Evolutionary conservation across 1,139 yeast species (phyloP), one percentile per base, ranked within the genome.

Genomic region (Keqinozyma sinolaborantium): DNA sequence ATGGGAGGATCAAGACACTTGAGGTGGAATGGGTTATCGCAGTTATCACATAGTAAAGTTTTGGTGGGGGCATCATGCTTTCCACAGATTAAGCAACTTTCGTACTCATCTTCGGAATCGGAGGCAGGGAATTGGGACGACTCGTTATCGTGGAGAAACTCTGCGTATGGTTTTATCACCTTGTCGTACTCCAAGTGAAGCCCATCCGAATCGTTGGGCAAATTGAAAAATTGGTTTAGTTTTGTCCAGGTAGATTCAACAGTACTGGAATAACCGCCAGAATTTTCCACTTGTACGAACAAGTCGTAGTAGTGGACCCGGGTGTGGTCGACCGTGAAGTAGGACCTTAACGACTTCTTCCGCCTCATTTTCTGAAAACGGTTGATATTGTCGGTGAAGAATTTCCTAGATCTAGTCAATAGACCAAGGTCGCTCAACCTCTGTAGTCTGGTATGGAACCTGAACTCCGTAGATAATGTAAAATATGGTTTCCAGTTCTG

Each of bases 21-120:
- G 56, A 67, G 64, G 51, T 88, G 96, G 53, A 62, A 86, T 1
- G 76, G 72, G 31, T 71, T 70, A 38, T 81, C 79, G 52, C 97
- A 88, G 25, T 83, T 82, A 41, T 81, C 87, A 51, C 95, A 85
- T 5, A 77, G 53, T 15, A 83, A 56, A 4, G 80, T 76, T 13
- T 64, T 56, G 1, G 64, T 57, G 0, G 83, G 82, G 14, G 70
- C 60, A 31, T 70, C 69, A 36, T 65, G 63, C 11, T 56, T 55
- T 4, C 73, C 70, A 50, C 95, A 83, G 3, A 78, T 47, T 25
- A 68, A 52, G 44, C 90, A 82, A 34, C 57, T 60, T 23, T 61
- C 71, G n/a, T 47, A 44, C 25, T 59, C 67, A 15, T 58, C 60
- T 14, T 63, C 64, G 3, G 55, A 55, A 26, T 54, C 60, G 15